Evolutionary conservation across 208 protist genomes (phyloP).

Genomic region (Herpetomonas tarakana): DNA sequence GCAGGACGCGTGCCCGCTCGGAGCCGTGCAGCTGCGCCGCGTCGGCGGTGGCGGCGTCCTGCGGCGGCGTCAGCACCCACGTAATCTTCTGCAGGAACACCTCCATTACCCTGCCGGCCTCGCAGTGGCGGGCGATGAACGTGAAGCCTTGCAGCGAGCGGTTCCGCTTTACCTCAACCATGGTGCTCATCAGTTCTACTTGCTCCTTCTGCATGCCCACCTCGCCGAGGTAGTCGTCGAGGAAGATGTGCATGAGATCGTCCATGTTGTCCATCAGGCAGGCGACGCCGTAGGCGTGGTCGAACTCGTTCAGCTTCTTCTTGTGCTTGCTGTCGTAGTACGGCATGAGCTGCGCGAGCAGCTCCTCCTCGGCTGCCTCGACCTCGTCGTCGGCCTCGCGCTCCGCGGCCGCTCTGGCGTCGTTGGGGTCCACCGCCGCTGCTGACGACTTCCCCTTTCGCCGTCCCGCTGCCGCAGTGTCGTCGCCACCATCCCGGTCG

Average conservation of each 20-base stretch:
- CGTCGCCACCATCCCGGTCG: constrained; percentile 9
- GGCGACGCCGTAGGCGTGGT: constrained; percentile 61
- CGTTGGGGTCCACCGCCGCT: not conserved
- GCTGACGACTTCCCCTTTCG: no score
- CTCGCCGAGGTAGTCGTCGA: constrained; percentile 92
- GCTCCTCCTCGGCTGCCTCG: constrained; percentile 51
- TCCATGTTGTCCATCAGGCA: constrained; percentile 69
- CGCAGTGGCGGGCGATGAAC: constrained; percentile 75
- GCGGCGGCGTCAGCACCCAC: constrained; percentile 84
- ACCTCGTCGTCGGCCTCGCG: constrained; percentile 27
- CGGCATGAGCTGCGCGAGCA: constrained; percentile 43
- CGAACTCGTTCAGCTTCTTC: constrained; percentile 32
- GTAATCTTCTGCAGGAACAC: constrained; percentile 76
- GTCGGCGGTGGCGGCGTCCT: constrained; percentile 28
- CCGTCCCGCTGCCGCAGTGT: not conserved
- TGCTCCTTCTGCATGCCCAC: constrained; percentile 87
- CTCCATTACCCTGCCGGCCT: constrained; percentile 66
- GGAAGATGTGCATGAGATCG: constrained; percentile 78
- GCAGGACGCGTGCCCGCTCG: constrained; percentile 48
- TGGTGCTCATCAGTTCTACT: constrained; percentile 89
- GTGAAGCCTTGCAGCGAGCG: constrained; percentile 80
- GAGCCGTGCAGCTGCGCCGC: constrained; percentile 50
- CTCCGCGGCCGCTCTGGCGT: constrained; percentile 1
- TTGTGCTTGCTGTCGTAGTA: constrained; percentile 9
- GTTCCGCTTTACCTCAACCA: constrained; percentile 88